These are phyloP conservation scores for Climacium dendroides DNA, from an alignment of 225 moss, liverwort and hornwort genomes.

Conservation along the genomic window DNA sequence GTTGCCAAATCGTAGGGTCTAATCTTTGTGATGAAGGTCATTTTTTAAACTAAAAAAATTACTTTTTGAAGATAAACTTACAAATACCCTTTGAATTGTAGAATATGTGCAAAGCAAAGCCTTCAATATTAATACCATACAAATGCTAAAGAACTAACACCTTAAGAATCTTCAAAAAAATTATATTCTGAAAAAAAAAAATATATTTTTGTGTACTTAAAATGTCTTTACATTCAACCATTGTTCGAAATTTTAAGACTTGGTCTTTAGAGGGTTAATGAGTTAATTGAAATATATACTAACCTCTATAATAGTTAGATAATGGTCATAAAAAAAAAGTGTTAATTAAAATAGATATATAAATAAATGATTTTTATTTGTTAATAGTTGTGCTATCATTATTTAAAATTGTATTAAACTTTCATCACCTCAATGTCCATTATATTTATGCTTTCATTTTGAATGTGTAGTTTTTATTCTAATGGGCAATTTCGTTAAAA, in stretches of 20 bases:
- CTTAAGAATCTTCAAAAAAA: background rate
- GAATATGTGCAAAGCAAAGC: background rate
- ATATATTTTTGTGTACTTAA: background rate
- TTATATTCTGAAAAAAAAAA: background rate
- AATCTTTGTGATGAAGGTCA: too few species aligned
- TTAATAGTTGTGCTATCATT: background rate
- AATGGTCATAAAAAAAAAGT: background rate
- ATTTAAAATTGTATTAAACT: background rate
- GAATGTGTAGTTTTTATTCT: background rate
- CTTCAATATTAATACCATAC: background rate
- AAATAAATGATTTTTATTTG: background rate
- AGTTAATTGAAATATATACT: background rate
- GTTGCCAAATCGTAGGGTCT: too few species aligned
- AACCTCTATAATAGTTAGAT: background rate
- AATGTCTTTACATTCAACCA: background rate
- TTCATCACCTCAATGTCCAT: too few species aligned
- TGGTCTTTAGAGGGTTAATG: background rate
- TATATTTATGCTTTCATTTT: too few species aligned
- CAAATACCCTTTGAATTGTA: accelerated
- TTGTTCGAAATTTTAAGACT: background rate
- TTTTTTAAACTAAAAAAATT: too few species aligned
- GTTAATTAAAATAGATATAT: background rate
- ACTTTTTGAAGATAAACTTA: too few species aligned
- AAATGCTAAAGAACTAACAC: background rate
- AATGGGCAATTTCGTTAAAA: too few species aligned